Conservation (phyloP, 768 basidiomycete species). For the Mycena sanguinolenta region DNA sequence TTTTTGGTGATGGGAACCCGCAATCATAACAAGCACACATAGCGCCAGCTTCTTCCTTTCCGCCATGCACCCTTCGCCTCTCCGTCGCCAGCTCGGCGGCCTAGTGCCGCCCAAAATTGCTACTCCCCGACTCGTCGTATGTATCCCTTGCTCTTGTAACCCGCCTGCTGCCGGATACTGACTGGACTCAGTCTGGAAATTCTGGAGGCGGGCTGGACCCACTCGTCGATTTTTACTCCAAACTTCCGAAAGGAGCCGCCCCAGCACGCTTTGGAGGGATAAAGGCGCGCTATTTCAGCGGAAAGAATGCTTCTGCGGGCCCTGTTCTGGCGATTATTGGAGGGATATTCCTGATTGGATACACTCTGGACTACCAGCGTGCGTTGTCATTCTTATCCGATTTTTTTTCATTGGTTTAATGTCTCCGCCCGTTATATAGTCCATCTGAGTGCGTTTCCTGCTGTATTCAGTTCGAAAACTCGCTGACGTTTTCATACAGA, state of each 20-base stretch:
- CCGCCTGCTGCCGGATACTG: not conserved
- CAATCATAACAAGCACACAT: no score
- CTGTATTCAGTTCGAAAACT: not conserved
- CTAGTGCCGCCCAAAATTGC: constrained; percentile 97
- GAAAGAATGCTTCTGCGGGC: constrained; percentile 84
- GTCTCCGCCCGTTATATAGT: constrained; percentile 56
- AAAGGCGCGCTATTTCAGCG: constrained; percentile 86
- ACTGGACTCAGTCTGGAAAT: constrained; percentile 73
- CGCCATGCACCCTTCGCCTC: constrained; percentile 85
- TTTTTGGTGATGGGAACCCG: no score
- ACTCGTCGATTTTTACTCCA: constrained; percentile 96
- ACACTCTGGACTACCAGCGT: constrained; percentile 93
- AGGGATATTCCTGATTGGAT: constrained; percentile 81
- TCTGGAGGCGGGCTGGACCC: constrained; percentile 84
- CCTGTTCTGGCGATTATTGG: constrained; percentile 76
- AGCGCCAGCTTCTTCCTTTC: not conserved
- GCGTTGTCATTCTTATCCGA: constrained; percentile 52
- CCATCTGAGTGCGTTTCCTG: constrained; percentile 79
- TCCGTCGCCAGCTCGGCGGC: constrained; percentile 86
- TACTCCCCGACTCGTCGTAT: constrained; percentile 88
- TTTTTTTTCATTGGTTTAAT: constrained; percentile 19
- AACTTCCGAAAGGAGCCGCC: constrained; percentile 91
- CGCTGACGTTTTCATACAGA: constrained; percentile 56
- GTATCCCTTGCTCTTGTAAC: constrained; percentile 42
- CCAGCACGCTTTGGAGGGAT: constrained; percentile 74